Evolutionary conservation across 257 asterid genomes (phyloP).

Genomic region (Jasminum sambac): DNA sequence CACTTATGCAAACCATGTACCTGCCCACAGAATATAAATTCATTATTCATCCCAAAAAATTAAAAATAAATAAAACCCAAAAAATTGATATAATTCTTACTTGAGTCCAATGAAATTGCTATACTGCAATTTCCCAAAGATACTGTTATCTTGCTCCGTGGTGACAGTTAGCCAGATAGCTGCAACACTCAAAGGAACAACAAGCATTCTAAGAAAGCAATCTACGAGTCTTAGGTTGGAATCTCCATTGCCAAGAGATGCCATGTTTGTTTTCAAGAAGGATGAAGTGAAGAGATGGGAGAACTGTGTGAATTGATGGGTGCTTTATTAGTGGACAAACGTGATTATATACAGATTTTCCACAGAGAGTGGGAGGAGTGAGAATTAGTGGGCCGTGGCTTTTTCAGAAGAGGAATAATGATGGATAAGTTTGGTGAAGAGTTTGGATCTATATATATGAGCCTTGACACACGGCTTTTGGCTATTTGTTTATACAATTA

Average conservation of each 20-base stretch:
- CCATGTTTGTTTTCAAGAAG: constrained; percentile 36
- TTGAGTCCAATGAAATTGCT: constrained; percentile 61
- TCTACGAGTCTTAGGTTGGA: constrained; percentile 55
- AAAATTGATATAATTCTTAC: constrained; percentile 30
- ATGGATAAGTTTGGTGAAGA: constrained; percentile 13
- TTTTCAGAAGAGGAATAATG: constrained; percentile 38
- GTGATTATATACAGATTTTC: not conserved
- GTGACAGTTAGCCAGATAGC: constrained; percentile 66
- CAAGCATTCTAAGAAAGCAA: constrained; percentile 58
- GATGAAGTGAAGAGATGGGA: not conserved
- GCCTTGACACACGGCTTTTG: not conserved
- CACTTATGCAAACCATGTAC: constrained; percentile 76
- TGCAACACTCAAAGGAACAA: constrained; percentile 67
- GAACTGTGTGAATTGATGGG: not conserved
- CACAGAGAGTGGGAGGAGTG: constrained; percentile 34
- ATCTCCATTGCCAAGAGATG: constrained; percentile 34
- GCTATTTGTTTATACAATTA: not conserved
- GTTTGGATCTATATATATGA: not conserved
- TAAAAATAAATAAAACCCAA: not conserved
- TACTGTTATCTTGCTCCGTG: constrained; percentile 43
- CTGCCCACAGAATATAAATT: constrained; percentile 27
- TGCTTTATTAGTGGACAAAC: not conserved
- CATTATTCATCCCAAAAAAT: not conserved
- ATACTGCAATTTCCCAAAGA: constrained; percentile 64
- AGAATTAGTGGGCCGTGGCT: constrained; percentile 30